These are phyloP conservation scores for Euphrasia arctica DNA, from an alignment of 305 asterid species.

Conservation along the genomic window DNA sequence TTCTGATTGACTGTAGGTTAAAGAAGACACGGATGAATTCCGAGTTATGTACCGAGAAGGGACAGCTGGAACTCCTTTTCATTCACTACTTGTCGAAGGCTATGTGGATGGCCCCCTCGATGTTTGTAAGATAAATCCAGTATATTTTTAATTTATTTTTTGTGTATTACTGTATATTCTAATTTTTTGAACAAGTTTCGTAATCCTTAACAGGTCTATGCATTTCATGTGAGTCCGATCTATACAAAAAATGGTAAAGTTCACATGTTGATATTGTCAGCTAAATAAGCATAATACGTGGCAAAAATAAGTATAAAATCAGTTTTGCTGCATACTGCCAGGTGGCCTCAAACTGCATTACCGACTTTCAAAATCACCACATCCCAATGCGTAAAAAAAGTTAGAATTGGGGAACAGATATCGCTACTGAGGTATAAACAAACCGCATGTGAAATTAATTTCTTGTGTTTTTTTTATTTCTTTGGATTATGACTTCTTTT, in stretches of 20 bases:
- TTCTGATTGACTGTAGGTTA: slow-evolving; percentile 43
- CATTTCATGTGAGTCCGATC: slow-evolving; percentile 70
- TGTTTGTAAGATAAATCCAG: slow-evolving; percentile 64
- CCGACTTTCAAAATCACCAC: slow-evolving; percentile 66
- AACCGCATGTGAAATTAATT: neutral
- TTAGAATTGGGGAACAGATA: slow-evolving; percentile 76
- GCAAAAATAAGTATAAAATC: neutral
- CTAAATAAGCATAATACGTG: slow-evolving; percentile 2
- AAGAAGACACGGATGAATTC: slow-evolving; percentile 78
- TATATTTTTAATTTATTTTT: neutral
- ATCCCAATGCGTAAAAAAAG: slow-evolving; percentile 52
- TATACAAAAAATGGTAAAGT: slow-evolving; percentile 70
- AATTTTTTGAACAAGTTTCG: slow-evolving; percentile 18
- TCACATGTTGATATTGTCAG: neutral
- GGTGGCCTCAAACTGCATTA: slow-evolving; percentile 87
- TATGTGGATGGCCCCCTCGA: slow-evolving; percentile 90
- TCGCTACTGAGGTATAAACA: slow-evolving; percentile 66
- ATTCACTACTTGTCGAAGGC: slow-evolving; percentile 80
- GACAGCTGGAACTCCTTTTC: slow-evolving; percentile 73
- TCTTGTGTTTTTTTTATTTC: neutral
- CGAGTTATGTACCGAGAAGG: slow-evolving; percentile 96
- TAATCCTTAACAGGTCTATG: slow-evolving; percentile 60
- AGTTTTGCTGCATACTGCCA: slow-evolving; percentile 29
- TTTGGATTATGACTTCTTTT: neutral
- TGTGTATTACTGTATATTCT: neutral